A percentile compares a stretch with the other conserved stretches of the same genome.
phyloP scores from a whole-genome alignment of 805 yeast species.

The Saturnispora sekii region DNA sequence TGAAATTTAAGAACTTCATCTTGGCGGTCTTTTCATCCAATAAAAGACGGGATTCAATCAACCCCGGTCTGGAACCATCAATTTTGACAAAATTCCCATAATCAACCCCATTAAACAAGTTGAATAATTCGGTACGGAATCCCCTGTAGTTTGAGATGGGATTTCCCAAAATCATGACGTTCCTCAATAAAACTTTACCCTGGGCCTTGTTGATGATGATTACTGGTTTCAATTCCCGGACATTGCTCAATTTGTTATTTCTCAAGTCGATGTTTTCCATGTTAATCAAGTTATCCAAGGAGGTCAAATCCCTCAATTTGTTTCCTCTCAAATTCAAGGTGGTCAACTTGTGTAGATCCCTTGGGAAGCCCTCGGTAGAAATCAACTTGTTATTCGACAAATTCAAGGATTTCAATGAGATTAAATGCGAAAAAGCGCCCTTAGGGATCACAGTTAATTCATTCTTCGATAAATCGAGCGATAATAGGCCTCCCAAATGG shows the following conservation, averaged over 20 bases:
- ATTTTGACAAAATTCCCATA: constrained; percentile 39
- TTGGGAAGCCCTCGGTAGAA: constrained; percentile 34
- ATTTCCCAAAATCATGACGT: constrained; percentile 31
- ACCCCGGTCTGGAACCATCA: constrained; percentile 54
- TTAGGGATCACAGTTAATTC: constrained; percentile 25
- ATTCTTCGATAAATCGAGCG: constrained; percentile 49
- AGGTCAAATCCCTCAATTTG: constrained; percentile 31
- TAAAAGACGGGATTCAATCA: constrained; percentile 47
- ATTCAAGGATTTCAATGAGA: constrained; percentile 32
- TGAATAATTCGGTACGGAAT: constrained; percentile 46
- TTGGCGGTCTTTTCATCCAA: constrained; percentile 41
- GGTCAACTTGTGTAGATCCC: constrained; percentile 33
- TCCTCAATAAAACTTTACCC: constrained; percentile 16
- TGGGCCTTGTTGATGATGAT: constrained; percentile 18
- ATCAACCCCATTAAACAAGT: constrained; percentile 44
- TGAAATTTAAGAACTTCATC: constrained; percentile 32
- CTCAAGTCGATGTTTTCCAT: constrained; percentile 47
- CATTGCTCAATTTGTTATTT: constrained; percentile 33
- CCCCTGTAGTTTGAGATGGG: constrained; percentile 29
- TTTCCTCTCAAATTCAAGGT: constrained; percentile 45
- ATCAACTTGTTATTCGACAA: constrained; percentile 44
- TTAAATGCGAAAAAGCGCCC: no score
- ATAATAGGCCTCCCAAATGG: constrained; percentile 25
- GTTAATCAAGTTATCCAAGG: constrained; percentile 33
- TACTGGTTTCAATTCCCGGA: constrained; percentile 34